A percentile compares a stretch with the other conserved stretches of the same genome.
Evolutionary conservation across 1,139 yeast genomes (phyloP).

Genomic region (Geotrichum europaeum): DNA sequence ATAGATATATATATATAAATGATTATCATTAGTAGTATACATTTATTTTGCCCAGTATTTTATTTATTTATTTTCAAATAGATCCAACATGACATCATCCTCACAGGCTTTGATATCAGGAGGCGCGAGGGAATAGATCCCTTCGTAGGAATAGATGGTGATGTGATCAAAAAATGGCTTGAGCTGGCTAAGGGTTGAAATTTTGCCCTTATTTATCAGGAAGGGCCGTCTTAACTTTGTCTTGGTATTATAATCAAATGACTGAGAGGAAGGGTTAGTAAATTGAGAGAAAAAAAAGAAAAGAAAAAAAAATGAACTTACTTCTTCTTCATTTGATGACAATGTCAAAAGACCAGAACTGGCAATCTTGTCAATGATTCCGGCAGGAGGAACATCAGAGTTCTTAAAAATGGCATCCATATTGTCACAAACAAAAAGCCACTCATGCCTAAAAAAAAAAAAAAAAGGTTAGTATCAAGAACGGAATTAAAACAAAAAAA

Average conservation of each 20-base stretch:
- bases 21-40: neutral
- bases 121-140: slow-evolving; percentile 51
- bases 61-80: slow-evolving; percentile 33
- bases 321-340: neutral
- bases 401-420: slow-evolving; percentile 53
- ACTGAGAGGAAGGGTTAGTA: slow-evolving; percentile 10
- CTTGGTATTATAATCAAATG: slow-evolving; percentile 4
- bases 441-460: slow-evolving; percentile 43
- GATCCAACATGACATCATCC: slow-evolving; percentile 51
- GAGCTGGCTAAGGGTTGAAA: slow-evolving; percentile 41
- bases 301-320: neutral
- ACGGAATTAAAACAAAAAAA: neutral
- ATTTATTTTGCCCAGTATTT: neutral
- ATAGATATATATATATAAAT: neutral
- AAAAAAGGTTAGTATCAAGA: neutral
- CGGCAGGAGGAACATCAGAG: slow-evolving; percentile 34
- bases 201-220: slow-evolving; percentile 8
- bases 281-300: slow-evolving; percentile 7
- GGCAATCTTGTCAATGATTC: slow-evolving; percentile 38
- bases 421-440: slow-evolving; percentile 76
- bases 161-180: slow-evolving; percentile 65
- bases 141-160: slow-evolving; percentile 68
- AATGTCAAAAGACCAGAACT: slow-evolving; percentile 22
- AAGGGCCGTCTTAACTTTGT: slow-evolving; percentile 15
- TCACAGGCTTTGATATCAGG: slow-evolving; percentile 48